Base-by-base conservation (phyloP, 2,329 filamentous ascomycete species). In the Sporothrix brasiliensis region DNA sequence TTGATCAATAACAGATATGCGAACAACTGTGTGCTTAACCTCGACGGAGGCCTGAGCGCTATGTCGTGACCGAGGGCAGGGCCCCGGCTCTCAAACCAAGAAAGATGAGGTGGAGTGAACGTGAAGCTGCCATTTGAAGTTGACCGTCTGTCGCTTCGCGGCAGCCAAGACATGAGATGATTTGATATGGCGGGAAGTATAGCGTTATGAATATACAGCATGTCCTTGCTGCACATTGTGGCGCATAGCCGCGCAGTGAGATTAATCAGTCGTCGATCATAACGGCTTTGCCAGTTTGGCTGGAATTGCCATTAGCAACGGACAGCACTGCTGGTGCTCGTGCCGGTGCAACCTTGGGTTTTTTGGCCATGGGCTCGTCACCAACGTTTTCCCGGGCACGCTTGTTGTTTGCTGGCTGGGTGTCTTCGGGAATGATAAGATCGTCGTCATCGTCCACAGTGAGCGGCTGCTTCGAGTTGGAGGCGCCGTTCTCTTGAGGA, bases 11-110 rank as follows among this genome's bases (percentile, higher is more conserved):
- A 95, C 79, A 82, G 87, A 73, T 97, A 94, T 80, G 91, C 92
- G 70, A 94, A 94, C 78, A 96, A 96, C 74, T 95, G 92, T 78
- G 85, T 94, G 67, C 83, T 97, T 67, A 95, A 94, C 78, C 83
- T 97, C 39, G 93, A 97, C 79, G 93, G 93, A 19, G 93, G 93
- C 1, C 79, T 96, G 74, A 93, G 91, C 78, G 91, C 91, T 67
- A 80, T 79, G 75, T 19, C 21, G 2, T 74, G 49, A 91, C 84
- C 11, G 5, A 44, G 4, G 4, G 21, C 4, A 58, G 19, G 30
- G 54, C 30, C 9, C 30, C 54, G 30, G 30, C 54, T 58, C 54
- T 9, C 54, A 58, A 39, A 30, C 1, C 53, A 16, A 10, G 19
- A n/a, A 61, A 1, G 4, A n/a, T n/a, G 27, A n/a, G 9, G 6